These are phyloP conservation scores for Diplosphaera chodatii DNA, from an alignment of 139 green algal species.

Conservation along the genomic window DNA sequence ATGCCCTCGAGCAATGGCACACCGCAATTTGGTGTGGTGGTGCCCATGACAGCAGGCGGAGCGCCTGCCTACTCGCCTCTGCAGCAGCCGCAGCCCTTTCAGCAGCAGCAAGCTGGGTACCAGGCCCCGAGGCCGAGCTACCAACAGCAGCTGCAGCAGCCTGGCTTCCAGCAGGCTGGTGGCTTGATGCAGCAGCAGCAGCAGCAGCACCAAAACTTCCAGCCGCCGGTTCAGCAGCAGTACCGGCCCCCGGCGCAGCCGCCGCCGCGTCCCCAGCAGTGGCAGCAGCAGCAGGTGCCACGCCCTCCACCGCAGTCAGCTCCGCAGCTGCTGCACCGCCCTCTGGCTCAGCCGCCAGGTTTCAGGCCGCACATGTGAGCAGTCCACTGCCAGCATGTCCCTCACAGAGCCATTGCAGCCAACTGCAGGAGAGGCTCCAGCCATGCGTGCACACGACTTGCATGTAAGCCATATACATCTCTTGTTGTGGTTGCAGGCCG, in stretches of 20 bases:
- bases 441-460: no score
- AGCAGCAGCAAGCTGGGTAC: no score
- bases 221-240: neutral
- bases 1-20: neutral
- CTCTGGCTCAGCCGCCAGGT: neutral
- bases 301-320: no score
- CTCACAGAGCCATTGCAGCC: no score
- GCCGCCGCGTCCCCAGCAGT: neutral
- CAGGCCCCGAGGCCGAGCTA: neutral
- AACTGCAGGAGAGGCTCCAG: no score
- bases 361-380: neutral
- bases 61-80: no score
- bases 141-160: neutral
- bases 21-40: neutral
- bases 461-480: no score
- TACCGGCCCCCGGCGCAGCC: neutral
- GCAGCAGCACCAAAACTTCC: neutral
- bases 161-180: neutral
- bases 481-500: neutral
- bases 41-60: neutral
- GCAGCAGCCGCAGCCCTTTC: no score
- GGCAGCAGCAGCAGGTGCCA: neutral
- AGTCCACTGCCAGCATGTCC: no score
- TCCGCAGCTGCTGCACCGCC: neutral
- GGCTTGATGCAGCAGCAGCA: no score